Base-by-base conservation (phyloP, 192 early-diverging fungal species). In the Phlyctochytrium bullatum region DNA sequence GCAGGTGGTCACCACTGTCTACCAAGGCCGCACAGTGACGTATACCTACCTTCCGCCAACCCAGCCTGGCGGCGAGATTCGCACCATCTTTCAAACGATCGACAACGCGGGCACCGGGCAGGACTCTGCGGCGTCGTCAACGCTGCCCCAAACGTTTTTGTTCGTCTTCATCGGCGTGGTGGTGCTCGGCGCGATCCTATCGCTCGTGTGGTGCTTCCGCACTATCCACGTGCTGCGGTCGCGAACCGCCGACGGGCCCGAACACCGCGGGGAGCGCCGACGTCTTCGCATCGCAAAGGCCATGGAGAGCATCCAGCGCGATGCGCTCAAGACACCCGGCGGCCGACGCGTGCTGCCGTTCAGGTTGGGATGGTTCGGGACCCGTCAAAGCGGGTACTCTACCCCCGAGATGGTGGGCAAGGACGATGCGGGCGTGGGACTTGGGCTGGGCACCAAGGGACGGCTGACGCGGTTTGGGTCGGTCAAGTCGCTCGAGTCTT, bases 151-250 rank as follows among this genome's bases (percentile, higher is more conserved):
- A 6, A 47, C 20, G 6, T 47, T 47, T 20, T 20, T 47, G 10
- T 47, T 47, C 40, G 10, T 47, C 40, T 47, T 47, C 20, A 47
- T 47, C 40, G 40, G 40, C 40, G 40, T 47, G 10, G 40, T 47
- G 10, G 20, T 47, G 10, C 40, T 47, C 20, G 40, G 40, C 40
- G 40, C 10, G 10, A 47, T 47, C 40, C 40, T 47, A 20, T 47
- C 40, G 10, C 40, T 47, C 40, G 40, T 47, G 40, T 47, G 40
- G 40, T 47, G 40, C 40, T 47, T 47, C 40, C 40, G 40, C 40
- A 47, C 40, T 20, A 47, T 47, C 40, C 20, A n/a, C n/a, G n/a
- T n/a, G n/a, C n/a, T n/a, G n/a, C n/a, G 40, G 40, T 20, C 6
- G 20, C 20, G 6, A 6, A 47, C 6, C 6, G 6, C 40, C 40